phyloP scores from a whole-genome alignment of 1,139 yeast genomes.

The Wickerhamiella pararugosa region DNA sequence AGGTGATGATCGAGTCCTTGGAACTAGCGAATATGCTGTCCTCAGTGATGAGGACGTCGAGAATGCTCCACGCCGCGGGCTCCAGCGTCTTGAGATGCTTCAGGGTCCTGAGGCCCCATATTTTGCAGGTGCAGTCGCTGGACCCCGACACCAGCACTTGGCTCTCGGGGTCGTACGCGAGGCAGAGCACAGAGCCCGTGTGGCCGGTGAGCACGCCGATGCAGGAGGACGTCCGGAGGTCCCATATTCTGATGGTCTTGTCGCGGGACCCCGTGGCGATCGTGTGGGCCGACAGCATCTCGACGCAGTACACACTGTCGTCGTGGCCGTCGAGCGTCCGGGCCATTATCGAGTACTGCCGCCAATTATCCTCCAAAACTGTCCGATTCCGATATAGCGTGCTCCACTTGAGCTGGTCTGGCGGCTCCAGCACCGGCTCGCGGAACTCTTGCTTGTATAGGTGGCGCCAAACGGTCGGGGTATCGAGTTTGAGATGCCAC shows the following conservation, averaged over 20 bases:
- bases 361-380: slow-evolving; percentile 22
- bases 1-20: slow-evolving; percentile 22
- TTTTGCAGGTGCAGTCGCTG: slow-evolving; percentile 23
- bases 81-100: slow-evolving; percentile 18
- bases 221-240: slow-evolving; percentile 12
- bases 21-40: slow-evolving; percentile 23
- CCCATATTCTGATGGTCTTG: slow-evolving; percentile 23
- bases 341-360: slow-evolving; percentile 15
- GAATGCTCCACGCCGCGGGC: slow-evolving; percentile 21
- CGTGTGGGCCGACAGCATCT: slow-evolving; percentile 19
- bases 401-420: slow-evolving; percentile 16
- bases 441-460: slow-evolving; percentile 1
- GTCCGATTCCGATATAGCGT: slow-evolving; percentile 18
- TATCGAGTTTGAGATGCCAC: slow-evolving; percentile 2
- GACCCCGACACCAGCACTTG: slow-evolving; percentile 25
- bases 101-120: slow-evolving; percentile 21
- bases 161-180: slow-evolving; percentile 19
- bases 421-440: background rate
- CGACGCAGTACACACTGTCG: slow-evolving; percentile 27
- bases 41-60: slow-evolving; percentile 20
- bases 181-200: slow-evolving; percentile 24
- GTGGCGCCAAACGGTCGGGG: slow-evolving; percentile 3
- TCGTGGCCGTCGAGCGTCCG: slow-evolving; percentile 22
- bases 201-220: slow-evolving; percentile 13
- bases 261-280: slow-evolving; percentile 29